Evolutionary conservation across 176 grass and related monocot genomes (phyloP).

Genomic region (Bothriochloa decipiens): DNA sequence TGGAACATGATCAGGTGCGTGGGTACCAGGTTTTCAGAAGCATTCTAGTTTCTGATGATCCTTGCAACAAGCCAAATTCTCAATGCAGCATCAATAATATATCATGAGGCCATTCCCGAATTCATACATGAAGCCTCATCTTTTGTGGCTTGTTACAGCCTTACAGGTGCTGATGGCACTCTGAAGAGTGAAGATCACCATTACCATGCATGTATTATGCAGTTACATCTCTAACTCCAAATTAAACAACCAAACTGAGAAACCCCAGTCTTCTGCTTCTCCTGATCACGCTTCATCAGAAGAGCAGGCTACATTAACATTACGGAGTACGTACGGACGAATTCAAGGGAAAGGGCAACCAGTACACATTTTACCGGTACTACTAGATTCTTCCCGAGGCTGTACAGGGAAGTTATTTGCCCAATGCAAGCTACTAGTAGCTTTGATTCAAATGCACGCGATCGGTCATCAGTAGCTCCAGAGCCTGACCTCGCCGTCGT

Average conservation of each 20-base stretch:
- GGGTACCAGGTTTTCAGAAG: neutral
- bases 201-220: conserved; percentile 21
- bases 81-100: neutral
- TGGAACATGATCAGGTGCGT: neutral
- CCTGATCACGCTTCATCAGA: conserved; percentile 53
- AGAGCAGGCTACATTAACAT: conserved; percentile 36
- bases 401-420: conserved; percentile 36
- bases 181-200: conserved; percentile 1
- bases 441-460: neutral
- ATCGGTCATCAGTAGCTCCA: conserved; percentile 61
- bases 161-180: neutral
- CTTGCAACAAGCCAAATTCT: neutral
- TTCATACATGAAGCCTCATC: conserved; percentile 7
- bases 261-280: conserved; percentile 40
- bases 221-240: neutral
- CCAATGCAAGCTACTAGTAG: neutral
- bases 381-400: conserved; percentile 13
- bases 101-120: neutral
- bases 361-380: conserved; percentile 20
- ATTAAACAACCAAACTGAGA: neutral
- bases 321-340: conserved; percentile 7
- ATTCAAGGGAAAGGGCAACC: neutral
- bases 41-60: neutral
- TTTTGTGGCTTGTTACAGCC: conserved; percentile 28
- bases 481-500: conserved; percentile 48